Conservation (phyloP, 202 grass and related monocot species). For the Dendrocalamus latiflorus region DNA sequence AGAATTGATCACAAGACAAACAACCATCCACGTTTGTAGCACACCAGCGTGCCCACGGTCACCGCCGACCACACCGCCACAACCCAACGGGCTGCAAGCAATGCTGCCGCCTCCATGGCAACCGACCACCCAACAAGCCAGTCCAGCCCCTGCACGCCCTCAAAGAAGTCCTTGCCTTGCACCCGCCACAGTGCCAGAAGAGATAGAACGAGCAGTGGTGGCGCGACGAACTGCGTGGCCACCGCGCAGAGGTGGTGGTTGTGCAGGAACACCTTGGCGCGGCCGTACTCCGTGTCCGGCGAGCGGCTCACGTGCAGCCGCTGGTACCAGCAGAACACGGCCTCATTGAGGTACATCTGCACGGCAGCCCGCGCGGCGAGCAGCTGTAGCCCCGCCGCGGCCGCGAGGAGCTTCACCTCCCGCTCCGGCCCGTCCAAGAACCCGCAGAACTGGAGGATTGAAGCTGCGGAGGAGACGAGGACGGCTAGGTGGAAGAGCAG, state of each 20-base stretch:
- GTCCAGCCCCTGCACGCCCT: too few relatives aligned
- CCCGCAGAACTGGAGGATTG: conserved; percentile 43
- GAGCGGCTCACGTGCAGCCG: conserved; percentile 58
- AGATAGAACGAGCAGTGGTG: conserved; percentile 51
- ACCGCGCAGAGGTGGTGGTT: conserved; percentile 72
- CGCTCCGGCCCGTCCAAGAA: conserved; percentile 30
- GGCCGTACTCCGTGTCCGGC: conserved; percentile 76
- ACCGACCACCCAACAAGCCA: too few relatives aligned
- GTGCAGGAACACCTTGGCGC: conserved; percentile 92
- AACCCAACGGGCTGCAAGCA: too few relatives aligned
- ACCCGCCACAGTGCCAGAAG: conserved; percentile 56
- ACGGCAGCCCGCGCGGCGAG: conserved; percentile 59
- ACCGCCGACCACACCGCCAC: too few relatives aligned
- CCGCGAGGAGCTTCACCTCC: conserved; percentile 45
- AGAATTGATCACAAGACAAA: too few relatives aligned
- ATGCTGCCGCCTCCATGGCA: too few relatives aligned
- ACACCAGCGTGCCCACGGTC: too few relatives aligned
- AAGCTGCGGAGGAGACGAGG: conserved; percentile 31
- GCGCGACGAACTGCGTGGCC: conserved; percentile 60
- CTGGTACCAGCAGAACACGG: conserved; percentile 91
- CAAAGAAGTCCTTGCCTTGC: too few relatives aligned
- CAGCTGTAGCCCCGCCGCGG: conserved; percentile 46
- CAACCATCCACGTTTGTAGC: too few relatives aligned
- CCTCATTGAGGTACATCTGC: conserved; percentile 93
- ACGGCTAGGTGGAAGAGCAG: conserved; percentile 48